Evolutionary conservation across 164 flowering plant species (phyloP).

Genomic region (Akebia trifoliata): DNA sequence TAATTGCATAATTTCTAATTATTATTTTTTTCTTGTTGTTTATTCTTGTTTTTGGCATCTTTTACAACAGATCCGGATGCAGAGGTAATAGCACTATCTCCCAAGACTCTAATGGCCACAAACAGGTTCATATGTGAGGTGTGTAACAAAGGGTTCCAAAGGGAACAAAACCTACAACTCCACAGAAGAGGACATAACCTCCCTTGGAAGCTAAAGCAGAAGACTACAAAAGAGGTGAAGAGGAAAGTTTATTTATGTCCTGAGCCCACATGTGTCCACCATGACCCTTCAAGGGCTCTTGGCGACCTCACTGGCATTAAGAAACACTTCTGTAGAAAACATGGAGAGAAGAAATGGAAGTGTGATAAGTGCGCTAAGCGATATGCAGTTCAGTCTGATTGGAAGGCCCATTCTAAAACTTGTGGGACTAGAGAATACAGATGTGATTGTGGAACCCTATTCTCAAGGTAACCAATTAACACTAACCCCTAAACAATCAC

Average conservation of each 20-base stretch:
- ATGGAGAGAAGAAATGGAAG: slow-evolving; percentile 93
- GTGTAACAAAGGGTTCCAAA: slow-evolving; percentile 89
- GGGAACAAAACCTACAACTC: slow-evolving; percentile 86
- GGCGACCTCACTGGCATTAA: slow-evolving; percentile 94
- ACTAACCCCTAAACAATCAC: no score
- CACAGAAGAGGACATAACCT: slow-evolving; percentile 94
- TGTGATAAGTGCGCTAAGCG: slow-evolving; percentile 84
- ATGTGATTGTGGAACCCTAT: slow-evolving; percentile 1
- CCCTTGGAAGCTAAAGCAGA: slow-evolving; percentile 90
- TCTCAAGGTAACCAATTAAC: slow-evolving; percentile 4
- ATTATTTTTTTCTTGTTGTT: slow-evolving; percentile 7
- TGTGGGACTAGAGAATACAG: neutral
- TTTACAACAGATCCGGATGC: slow-evolving; percentile 88
- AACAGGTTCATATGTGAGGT: slow-evolving; percentile 90
- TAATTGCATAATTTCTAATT: no score
- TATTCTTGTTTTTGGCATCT: slow-evolving; percentile 17
- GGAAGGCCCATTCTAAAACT: neutral
- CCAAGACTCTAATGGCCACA: slow-evolving; percentile 88
- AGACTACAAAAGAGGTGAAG: slow-evolving; percentile 69
- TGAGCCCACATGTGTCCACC: slow-evolving; percentile 86
- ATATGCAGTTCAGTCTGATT: slow-evolving; percentile 54
- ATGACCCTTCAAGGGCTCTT: slow-evolving; percentile 79
- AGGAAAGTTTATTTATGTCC: slow-evolving; percentile 82
- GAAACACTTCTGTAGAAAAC: slow-evolving; percentile 80
- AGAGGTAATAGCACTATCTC: slow-evolving; percentile 82